A percentile compares a stretch with the other conserved stretches of the same genome.
phyloP scores from a whole-genome alignment of 306 rosid species.

The Pyrus betulifolia region DNA sequence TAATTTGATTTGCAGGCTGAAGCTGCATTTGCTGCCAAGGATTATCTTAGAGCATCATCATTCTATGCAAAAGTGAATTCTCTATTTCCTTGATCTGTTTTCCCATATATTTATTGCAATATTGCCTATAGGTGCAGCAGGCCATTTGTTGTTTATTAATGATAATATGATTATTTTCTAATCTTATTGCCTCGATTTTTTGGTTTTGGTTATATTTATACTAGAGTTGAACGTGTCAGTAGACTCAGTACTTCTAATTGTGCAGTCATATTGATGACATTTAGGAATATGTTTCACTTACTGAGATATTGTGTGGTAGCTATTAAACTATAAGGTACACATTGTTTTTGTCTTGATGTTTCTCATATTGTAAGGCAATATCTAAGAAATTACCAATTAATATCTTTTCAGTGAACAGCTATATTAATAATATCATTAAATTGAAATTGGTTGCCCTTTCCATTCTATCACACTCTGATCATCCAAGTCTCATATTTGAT shows the following conservation, averaged over 20 bases:
- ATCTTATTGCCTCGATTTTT: neutral
- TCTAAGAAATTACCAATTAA: neutral
- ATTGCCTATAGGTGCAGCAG: neutral
- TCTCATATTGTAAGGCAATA: neutral
- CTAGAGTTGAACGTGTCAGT: neutral
- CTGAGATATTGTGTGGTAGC: neutral
- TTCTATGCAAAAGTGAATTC: constrained; percentile 80
- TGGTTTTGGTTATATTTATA: neutral
- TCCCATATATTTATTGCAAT: neutral
- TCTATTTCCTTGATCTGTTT: constrained; percentile 21
- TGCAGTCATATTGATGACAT: neutral
- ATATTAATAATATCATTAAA: neutral
- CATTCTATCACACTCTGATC: neutral
- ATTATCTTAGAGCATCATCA: constrained; percentile 87
- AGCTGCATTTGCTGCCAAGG: constrained; percentile 75
- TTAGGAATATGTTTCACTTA: neutral
- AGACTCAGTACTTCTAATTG: neutral
- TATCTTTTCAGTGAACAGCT: neutral
- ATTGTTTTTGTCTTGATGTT: neutral
- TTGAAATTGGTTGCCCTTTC: neutral
- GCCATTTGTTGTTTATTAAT: neutral
- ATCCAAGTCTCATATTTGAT: neutral
- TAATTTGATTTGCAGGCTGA: constrained; percentile 75
- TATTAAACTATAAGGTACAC: neutral
- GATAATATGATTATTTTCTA: neutral